A percentile compares a stretch with the other conserved stretches of the same genome.
Evolutionary conservation across 2,329 filamentous ascomycete species (phyloP).

Genomic region (Beauveria medogensis): DNA sequence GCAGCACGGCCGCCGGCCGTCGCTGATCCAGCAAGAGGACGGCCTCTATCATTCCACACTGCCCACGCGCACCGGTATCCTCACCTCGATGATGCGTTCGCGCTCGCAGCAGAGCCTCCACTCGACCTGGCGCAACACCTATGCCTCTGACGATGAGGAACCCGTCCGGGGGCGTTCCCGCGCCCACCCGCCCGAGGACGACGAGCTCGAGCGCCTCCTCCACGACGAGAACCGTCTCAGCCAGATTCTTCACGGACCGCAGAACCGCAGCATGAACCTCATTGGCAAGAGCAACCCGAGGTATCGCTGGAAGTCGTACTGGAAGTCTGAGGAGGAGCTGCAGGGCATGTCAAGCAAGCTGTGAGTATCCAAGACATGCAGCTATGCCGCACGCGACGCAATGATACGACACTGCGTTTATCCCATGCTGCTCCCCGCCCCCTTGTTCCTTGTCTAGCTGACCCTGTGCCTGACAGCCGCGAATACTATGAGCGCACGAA

Average conservation of each 20-base stretch:
- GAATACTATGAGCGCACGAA: constrained; percentile 87
- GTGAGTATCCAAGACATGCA: constrained; percentile 27
- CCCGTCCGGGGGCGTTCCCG: constrained; percentile 12
- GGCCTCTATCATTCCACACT: constrained; percentile 23
- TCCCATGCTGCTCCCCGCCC: background rate
- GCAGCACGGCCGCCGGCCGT: constrained; percentile 21
- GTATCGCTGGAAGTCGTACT: constrained; percentile 82
- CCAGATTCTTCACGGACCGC: constrained; percentile 54
- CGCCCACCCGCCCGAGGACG: constrained; percentile 27
- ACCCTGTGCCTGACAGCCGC: constrained; percentile 39
- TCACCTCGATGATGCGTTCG: constrained; percentile 31
- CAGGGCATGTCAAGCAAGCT: constrained; percentile 63
- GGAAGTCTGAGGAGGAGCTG: constrained; percentile 71
- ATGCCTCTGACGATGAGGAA: constrained; percentile 16
- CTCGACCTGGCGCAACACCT: constrained; percentile 18
- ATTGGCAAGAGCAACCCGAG: constrained; percentile 83
- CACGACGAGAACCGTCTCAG: constrained; percentile 52
- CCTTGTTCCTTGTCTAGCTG: background rate
- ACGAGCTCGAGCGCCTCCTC: constrained; percentile 36
- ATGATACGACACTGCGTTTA: background rate
- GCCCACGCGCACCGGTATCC: constrained; percentile 28
- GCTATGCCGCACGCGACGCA: background rate
- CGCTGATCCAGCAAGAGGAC: constrained; percentile 26
- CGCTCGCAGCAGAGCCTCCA: constrained; percentile 27
- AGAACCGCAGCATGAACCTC: constrained; percentile 74